These are phyloP conservation scores for Leptodontidium sp. DNA, from an alignment of 2,329 filamentous ascomycete genomes.

Conservation along the genomic window DNA sequence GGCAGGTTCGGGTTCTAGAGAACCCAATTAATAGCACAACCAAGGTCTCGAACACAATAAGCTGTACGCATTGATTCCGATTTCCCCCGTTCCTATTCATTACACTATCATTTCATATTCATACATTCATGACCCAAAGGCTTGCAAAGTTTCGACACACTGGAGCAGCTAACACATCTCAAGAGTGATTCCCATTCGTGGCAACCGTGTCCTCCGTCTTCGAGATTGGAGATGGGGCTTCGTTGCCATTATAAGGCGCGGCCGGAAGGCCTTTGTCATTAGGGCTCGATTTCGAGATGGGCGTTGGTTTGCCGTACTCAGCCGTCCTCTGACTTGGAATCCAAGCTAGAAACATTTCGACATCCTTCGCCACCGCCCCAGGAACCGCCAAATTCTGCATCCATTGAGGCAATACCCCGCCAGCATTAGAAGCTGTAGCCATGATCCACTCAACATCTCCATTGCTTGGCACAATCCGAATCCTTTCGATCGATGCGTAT, in stretches of 20 bases:
- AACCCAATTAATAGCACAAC: not conserved
- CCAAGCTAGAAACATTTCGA: constrained; percentile 73
- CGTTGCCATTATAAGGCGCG: constrained; percentile 9
- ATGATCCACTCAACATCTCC: constrained; percentile 75
- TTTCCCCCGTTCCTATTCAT: not conserved
- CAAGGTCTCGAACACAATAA: not conserved
- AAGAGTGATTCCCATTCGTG: not conserved
- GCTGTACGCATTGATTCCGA: too few species aligned
- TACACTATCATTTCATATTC: constrained; percentile 16
- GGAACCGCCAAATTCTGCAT: constrained; percentile 71
- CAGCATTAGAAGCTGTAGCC: constrained; percentile 77
- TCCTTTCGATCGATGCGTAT: constrained; percentile 72
- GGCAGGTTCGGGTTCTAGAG: not conserved
- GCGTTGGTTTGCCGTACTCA: constrained; percentile 17
- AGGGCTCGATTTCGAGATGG: constrained; percentile 21
- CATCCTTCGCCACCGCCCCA: constrained; percentile 73
- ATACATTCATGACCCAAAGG: not conserved
- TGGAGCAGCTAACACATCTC: not conserved
- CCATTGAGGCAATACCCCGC: constrained; percentile 70
- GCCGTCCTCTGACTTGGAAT: constrained; percentile 48
- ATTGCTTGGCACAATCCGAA: constrained; percentile 48
- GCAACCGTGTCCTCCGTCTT: not conserved
- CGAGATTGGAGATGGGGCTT: not conserved
- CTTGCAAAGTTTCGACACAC: not conserved
- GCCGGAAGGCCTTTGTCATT: constrained; percentile 22